phyloP scores from a whole-genome alignment of 108 stramenopile genomes.

The Fragilaria crotonensis region DNA sequence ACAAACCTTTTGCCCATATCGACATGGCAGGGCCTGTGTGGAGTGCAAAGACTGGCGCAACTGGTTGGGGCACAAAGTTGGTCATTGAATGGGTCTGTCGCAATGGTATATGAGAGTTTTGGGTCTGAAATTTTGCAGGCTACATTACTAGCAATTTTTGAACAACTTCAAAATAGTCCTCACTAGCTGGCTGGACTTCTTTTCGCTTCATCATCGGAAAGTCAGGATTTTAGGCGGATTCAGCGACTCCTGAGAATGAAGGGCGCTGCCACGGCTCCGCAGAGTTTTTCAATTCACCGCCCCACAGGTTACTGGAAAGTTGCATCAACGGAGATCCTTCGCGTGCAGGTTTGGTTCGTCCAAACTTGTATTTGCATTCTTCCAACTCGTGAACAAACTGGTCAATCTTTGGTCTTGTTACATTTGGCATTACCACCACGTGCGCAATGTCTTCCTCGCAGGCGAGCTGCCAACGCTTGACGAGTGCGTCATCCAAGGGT shows the following conservation, averaged over 20 bases:
- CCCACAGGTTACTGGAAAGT: constrained; percentile 35
- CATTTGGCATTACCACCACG: constrained; percentile 89
- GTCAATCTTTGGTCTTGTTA: constrained; percentile 74
- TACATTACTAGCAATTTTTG: not conserved
- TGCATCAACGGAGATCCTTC: constrained; percentile 42
- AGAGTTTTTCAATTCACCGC: constrained; percentile 13
- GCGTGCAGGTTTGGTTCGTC: constrained; percentile 41
- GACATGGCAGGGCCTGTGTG: constrained; percentile 53
- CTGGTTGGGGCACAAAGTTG: constrained; percentile 77
- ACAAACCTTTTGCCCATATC: no score
- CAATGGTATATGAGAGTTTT: not conserved
- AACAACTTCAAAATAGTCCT: not conserved
- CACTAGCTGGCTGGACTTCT: no score
- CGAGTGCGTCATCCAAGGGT: constrained; percentile 63
- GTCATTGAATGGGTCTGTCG: constrained; percentile 55
- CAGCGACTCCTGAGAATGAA: no score
- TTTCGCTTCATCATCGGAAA: no score
- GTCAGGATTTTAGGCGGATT: no score
- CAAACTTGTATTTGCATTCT: constrained; percentile 37
- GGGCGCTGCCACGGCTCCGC: no score
- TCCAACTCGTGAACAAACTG: constrained; percentile 72
- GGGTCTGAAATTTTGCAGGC: no score
- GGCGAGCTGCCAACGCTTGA: constrained; percentile 83
- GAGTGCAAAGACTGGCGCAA: constrained; percentile 58
- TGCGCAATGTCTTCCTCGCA: constrained; percentile 89